Base-by-base conservation (phyloP, 768 basidiomycete genomes). In the Russula sp. region DNA sequence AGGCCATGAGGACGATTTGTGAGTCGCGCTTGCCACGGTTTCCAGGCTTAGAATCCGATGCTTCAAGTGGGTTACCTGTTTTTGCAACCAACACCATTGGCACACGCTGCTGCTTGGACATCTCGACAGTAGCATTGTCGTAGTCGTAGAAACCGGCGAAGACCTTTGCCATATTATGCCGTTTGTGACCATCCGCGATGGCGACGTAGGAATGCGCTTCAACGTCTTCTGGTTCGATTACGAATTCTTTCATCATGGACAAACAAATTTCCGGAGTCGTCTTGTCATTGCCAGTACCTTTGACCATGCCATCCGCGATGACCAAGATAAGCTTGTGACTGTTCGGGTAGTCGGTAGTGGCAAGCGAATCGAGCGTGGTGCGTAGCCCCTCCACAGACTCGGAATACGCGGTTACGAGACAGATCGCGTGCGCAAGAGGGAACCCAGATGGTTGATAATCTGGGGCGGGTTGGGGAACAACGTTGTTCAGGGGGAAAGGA, bases 111-210 rank as follows among this genome's bases (percentile, higher is more conserved):
- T 98, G 97, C 76, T 98, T 99, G 56, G 86, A 87, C 35, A 79
- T 76, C 74, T 98, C 97, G 29, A 89, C 81, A 2, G 95, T 96
- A 45, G 86, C 81, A 69, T 93, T 82, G 70, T 98, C 93, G 74
- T 98, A 99, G 64, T 86, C 83, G 73, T 99, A 98, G 78, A 92
- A 99, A 11, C 97, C 97, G 41, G 97, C 95, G 70, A 89, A 98
- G 43, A 98, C 94, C 75, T 95, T 94, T 43, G 94, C 96, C 94
- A 96, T 97, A 73, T 99, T 99, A 79, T 98, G 97, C 39, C 93
- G 83, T 76, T 97, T 98, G 80, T 98, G 95, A n/a, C 97, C 97
- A 70, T 99, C 96, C 16, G 97, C 97, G 68, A 99, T 98, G 61
- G 97, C 94, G 57, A 98, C 94, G 70, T 98, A 99, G 32, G 93